Base-by-base conservation (phyloP, 345 rosid genomes). In the Dimocarpus longan region DNA sequence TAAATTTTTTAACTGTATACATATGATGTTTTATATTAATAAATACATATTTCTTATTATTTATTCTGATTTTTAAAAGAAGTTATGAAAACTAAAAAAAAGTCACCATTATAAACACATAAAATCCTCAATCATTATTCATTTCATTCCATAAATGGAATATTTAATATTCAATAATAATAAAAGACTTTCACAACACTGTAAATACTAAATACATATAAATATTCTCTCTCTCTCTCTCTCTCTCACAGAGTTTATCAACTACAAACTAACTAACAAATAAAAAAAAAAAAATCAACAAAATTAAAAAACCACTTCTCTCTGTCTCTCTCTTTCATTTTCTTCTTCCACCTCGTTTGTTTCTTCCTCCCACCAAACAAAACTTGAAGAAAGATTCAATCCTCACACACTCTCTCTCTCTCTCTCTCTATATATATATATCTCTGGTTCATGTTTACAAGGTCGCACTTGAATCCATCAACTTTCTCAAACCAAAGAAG, bases 391-490 rank as follows among this genome's bases (percentile, higher is more conserved):
- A 40, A 60, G 26, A 72, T 80, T 62, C 75, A 80, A 79, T 79
- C 69, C 73, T 40, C 1, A 28, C 22, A 26, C 13, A 12, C 56
- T 2, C 46, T 2, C 54, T 11, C 22, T 0, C 52, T 28, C 24
- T 72, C 66, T 46, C 37, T 26, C 28, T 26, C 28, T 26, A 26
- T 0, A 26, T 26, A 26, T 60, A 28, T 66, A 8, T 10, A 15
- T 28, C 54, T 46, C 24, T 77, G n/a, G 66, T 66, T 81, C 80
- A 56, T 71, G 50, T 66, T 76, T 81, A 56, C 80, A 44, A 48
- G 52, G 65, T 67, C 73, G 46, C 43, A 28, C n/a, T 66, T 81
- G 54, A 37, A 66, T 65, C 28, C 65, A 60, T 54, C n/a, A 5
- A 54, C 59, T 15, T 16, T 54, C 70, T 32, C 13, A 16, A 24